These are phyloP conservation scores for Cucurbita pepo DNA, from an alignment of 306 rosid genomes.

Conservation along the genomic window DNA sequence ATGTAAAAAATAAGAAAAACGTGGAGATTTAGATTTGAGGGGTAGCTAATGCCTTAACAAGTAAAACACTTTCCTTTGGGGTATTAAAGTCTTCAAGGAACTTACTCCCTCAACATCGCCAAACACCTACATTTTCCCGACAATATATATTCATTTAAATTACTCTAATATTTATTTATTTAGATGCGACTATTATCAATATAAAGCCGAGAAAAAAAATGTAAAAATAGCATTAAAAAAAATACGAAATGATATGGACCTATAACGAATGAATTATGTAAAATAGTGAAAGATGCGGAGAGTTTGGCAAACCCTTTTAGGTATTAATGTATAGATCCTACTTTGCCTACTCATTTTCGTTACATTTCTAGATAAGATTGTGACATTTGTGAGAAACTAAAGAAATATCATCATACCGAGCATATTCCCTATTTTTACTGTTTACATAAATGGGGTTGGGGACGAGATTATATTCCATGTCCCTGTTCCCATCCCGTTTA, in stretches of 20 bases:
- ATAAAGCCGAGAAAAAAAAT: neutral
- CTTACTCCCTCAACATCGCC: neutral
- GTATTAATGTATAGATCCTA: neutral
- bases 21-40: neutral
- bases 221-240: neutral
- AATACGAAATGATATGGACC: neutral
- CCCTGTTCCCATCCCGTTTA: too few relatives aligned
- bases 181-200: too few relatives aligned
- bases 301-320: neutral
- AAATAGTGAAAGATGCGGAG: neutral
- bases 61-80: neutral
- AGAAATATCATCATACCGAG: neutral
- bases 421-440: too few relatives aligned
- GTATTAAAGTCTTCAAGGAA: too few relatives aligned
- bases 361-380: neutral
- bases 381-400: neutral
- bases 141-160: neutral
- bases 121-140: neutral
- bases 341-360: neutral
- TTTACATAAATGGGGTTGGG: too few relatives aligned
- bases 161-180: too few relatives aligned
- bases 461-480: too few relatives aligned
- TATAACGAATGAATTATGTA: neutral
- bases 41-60: neutral
- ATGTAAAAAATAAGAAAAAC: neutral